These are phyloP conservation scores for Citrus sinensis DNA, from an alignment of 345 rosid species.

Conservation along the genomic window DVS_A1.0 CM039161.1:23964001-23964500, in stretches of 20 bases:
- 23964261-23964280: constrained; percentile 39
- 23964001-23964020: constrained; percentile 48
- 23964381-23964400: background rate
- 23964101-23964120: constrained; percentile 32
- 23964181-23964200: constrained; percentile 44
- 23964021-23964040: constrained; percentile 66
- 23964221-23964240: constrained; percentile 27
- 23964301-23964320: background rate
- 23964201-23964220: constrained; percentile 51
- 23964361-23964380: background rate
- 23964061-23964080: constrained; percentile 30
- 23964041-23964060: constrained; percentile 53
- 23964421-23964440: background rate
- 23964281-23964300: background rate
- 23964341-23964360: constrained; percentile 8
- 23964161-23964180: constrained; percentile 17
- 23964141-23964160: constrained; percentile 25
- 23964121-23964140: constrained; percentile 24
- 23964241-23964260: constrained; percentile 28
- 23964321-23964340: constrained; percentile 3
- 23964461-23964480: background rate
- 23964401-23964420: background rate
- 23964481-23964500: background rate
- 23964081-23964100: constrained; percentile 17
- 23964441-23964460: background rate